These are phyloP conservation scores for Boeremia lycopersici DNA, from an alignment of 2,329 filamentous ascomycete genomes.

Conservation along the genomic window DNA sequence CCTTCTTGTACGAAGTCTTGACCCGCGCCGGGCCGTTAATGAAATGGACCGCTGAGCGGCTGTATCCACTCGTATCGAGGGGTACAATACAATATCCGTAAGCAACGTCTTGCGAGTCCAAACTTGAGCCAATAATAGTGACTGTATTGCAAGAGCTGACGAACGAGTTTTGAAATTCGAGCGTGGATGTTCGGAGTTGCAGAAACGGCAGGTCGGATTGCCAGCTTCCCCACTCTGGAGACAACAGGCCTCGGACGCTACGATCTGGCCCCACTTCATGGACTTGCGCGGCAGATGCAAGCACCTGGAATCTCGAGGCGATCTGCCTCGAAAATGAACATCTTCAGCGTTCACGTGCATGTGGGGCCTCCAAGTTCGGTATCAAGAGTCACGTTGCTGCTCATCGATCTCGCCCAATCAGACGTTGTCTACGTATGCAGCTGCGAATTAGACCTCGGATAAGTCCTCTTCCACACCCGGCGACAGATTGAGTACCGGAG, in stretches of 20 bases:
- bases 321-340: not conserved
- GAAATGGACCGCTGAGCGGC: not conserved
- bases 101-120: not conserved
- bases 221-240: not conserved
- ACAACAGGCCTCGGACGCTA: slow-evolving; percentile 1
- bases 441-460: slow-evolving; percentile 4
- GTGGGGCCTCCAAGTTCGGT: not conserved
- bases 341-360: not conserved
- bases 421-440: not conserved
- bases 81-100: not conserved
- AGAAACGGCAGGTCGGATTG: not conserved
- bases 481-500: slow-evolving; percentile 11
- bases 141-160: not conserved
- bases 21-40: not conserved
- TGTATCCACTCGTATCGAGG: not conserved
- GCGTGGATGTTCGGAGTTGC: too few relatives aligned
- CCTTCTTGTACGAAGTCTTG: not conserved
- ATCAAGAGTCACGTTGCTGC: not conserved
- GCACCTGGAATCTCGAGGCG: not conserved
- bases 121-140: not conserved
- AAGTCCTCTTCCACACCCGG: slow-evolving; percentile 21
- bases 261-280: not conserved
- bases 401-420: slow-evolving; percentile 1
- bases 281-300: slow-evolving; percentile 1
- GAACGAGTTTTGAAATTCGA: too few relatives aligned